phyloP scores from a whole-genome alignment of 192 early-diverging fungal species.

The Backusella tuberculispora region DNA sequence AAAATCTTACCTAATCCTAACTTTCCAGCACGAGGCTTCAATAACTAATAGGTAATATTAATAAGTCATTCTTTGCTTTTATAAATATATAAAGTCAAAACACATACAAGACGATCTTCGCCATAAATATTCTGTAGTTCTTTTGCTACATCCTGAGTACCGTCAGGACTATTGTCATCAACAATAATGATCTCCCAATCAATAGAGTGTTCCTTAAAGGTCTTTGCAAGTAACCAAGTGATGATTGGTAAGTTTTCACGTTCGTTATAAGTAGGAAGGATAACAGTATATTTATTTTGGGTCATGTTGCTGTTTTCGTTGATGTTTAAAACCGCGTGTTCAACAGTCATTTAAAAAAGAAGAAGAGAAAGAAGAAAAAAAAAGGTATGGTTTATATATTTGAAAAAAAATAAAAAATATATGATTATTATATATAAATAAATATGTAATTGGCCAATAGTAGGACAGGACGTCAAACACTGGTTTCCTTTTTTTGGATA shows the following conservation, averaged over 20 bases:
- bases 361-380: constrained; percentile 11
- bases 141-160: constrained; percentile 92
- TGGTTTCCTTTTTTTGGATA: too few species aligned
- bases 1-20: constrained; percentile 74
- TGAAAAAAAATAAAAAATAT: not conserved
- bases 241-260: constrained; percentile 97
- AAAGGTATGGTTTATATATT: not conserved
- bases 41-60: constrained; percentile 51
- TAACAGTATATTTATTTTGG: constrained; percentile 83
- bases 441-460: not conserved
- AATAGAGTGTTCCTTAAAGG: constrained; percentile 80
- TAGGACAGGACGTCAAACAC: not conserved
- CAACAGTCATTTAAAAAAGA: constrained; percentile 27
- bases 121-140: constrained; percentile 88
- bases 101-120: constrained; percentile 79
- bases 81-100: not conserved
- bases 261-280: constrained; percentile 99
- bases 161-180: constrained; percentile 95
- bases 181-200: constrained; percentile 98
- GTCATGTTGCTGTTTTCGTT: constrained; percentile 34
- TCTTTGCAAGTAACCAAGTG: constrained; percentile 87
- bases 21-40: constrained; percentile 94
- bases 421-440: not conserved
- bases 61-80: too few species aligned
- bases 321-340: constrained; percentile 40